Evolutionary conservation across 2,329 filamentous ascomycete species (phyloP).

Genomic region (Nemania sp.): DNA sequence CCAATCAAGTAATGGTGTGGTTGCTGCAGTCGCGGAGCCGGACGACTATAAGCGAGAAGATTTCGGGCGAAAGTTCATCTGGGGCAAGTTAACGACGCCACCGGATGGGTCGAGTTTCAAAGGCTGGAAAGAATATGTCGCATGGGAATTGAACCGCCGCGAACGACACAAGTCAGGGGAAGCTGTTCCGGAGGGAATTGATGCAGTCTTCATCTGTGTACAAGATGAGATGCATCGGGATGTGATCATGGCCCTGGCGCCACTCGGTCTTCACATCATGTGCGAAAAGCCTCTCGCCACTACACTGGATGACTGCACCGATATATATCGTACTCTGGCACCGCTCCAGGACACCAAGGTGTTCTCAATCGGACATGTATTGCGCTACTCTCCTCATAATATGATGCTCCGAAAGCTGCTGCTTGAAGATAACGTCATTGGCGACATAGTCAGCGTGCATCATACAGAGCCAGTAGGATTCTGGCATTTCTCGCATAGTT

Average conservation of each 20-base stretch:
- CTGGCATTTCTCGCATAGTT: slow-evolving; percentile 94
- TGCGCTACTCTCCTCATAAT: slow-evolving; percentile 93
- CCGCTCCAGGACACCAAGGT: slow-evolving; percentile 49
- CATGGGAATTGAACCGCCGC: slow-evolving; percentile 68
- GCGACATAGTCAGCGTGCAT: slow-evolving; percentile 81
- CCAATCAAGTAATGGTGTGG: slow-evolving; percentile 66
- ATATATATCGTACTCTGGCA: slow-evolving; percentile 65
- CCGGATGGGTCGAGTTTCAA: slow-evolving; percentile 68
- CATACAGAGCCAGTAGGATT: slow-evolving; percentile 94
- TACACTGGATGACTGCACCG: slow-evolving; percentile 74
- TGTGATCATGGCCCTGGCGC: slow-evolving; percentile 74
- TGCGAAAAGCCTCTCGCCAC: slow-evolving; percentile 94
- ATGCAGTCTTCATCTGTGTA: slow-evolving; percentile 68
- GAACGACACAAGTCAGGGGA: slow-evolving; percentile 54
- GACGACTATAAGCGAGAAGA: slow-evolving; percentile 72
- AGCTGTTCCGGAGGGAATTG: slow-evolving; percentile 56
- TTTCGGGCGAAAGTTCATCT: slow-evolving; percentile 74
- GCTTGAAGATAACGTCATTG: slow-evolving; percentile 73
- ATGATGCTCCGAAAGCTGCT: slow-evolving; percentile 79
- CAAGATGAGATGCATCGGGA: slow-evolving; percentile 87
- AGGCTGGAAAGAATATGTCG: slow-evolving; percentile 76
- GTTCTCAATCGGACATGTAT: slow-evolving; percentile 91
- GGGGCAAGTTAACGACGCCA: slow-evolving; percentile 57
- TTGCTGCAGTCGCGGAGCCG: slow-evolving; percentile 82
- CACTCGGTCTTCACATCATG: slow-evolving; percentile 77